Conservation (phyloP, 2,329 filamentous ascomycete genomes). For the Drechslera avenae region DNA sequence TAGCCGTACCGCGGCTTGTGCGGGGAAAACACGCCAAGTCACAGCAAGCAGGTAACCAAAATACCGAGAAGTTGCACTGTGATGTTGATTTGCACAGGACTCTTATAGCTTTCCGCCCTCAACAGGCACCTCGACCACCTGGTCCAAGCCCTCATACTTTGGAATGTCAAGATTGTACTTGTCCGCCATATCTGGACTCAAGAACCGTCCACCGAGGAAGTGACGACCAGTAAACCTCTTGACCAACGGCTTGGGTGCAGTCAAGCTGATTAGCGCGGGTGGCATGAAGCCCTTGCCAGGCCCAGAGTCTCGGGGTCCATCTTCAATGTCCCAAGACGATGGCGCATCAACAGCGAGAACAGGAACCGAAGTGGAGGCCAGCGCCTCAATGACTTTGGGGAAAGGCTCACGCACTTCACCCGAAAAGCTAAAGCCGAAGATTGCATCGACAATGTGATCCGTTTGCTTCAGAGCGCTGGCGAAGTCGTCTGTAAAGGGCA, state of each 20-base stretch:
- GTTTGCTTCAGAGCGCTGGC: slow-evolving; percentile 65
- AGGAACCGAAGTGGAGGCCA: slow-evolving; percentile 74
- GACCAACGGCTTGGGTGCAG: slow-evolving; percentile 89
- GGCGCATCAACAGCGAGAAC: slow-evolving; percentile 92
- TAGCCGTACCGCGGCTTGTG: slow-evolving; percentile 32
- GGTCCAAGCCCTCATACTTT: slow-evolving; percentile 82
- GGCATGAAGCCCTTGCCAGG: slow-evolving; percentile 83
- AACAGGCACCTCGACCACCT: slow-evolving; percentile 75
- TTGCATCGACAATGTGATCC: slow-evolving; percentile 87
- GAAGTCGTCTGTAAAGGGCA: slow-evolving; percentile 88
- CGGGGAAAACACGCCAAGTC: slow-evolving; percentile 20
- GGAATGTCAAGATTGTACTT: slow-evolving; percentile 89
- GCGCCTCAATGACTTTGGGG: slow-evolving; percentile 74
- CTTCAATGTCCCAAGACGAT: slow-evolving; percentile 91
- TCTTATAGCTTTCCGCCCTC: slow-evolving; percentile 30
- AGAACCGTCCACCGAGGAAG: slow-evolving; percentile 90
- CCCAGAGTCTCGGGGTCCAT: slow-evolving; percentile 77
- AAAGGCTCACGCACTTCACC: slow-evolving; percentile 95
- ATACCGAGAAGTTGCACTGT: background rate
- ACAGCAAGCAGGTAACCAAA: slow-evolving; percentile 14
- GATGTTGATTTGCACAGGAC: background rate
- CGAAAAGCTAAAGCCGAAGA: slow-evolving; percentile 95
- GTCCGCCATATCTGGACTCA: slow-evolving; percentile 75
- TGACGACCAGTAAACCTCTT: slow-evolving; percentile 84
- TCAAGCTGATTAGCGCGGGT: slow-evolving; percentile 80